These are phyloP conservation scores for Hippophae tibetana DNA, from an alignment of 306 rosid species.

Conservation along the genomic window DNA sequence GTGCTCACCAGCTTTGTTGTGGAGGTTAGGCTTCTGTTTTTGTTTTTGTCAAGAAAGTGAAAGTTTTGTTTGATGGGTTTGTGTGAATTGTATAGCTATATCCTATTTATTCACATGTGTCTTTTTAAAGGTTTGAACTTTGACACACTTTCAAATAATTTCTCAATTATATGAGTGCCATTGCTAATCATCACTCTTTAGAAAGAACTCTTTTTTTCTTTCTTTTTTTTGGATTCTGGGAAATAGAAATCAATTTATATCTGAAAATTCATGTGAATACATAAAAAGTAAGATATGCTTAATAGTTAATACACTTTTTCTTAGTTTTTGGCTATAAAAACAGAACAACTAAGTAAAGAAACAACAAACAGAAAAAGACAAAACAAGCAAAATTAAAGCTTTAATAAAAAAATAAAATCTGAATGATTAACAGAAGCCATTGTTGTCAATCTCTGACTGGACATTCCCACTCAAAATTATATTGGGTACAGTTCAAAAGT, in stretches of 20 bases:
- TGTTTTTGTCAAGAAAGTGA: too few species aligned
- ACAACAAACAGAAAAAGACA: background rate
- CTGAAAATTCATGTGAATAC: conserved; percentile 9
- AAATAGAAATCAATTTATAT: background rate
- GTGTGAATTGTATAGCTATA: too few species aligned
- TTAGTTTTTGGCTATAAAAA: background rate
- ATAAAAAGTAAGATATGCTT: background rate
- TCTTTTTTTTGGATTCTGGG: background rate
- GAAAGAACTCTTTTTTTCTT: background rate
- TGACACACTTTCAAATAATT: too few species aligned
- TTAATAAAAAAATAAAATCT: background rate
- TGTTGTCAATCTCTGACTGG: too few species aligned
- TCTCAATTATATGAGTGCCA: too few species aligned
- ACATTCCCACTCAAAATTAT: too few species aligned
- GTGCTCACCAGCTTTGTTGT: background rate
- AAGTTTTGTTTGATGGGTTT: too few species aligned
- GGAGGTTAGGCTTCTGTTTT: background rate
- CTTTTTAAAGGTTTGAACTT: too few species aligned
- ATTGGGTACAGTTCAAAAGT: too few species aligned
- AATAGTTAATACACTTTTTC: background rate
- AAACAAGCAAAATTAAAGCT: background rate
- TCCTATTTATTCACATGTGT: too few species aligned
- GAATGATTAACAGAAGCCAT: too few species aligned
- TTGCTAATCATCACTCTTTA: background rate
- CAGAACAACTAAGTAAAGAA: background rate